Conservation (phyloP, 345 rosid genomes). For the Aurinia saxatilis region DNA sequence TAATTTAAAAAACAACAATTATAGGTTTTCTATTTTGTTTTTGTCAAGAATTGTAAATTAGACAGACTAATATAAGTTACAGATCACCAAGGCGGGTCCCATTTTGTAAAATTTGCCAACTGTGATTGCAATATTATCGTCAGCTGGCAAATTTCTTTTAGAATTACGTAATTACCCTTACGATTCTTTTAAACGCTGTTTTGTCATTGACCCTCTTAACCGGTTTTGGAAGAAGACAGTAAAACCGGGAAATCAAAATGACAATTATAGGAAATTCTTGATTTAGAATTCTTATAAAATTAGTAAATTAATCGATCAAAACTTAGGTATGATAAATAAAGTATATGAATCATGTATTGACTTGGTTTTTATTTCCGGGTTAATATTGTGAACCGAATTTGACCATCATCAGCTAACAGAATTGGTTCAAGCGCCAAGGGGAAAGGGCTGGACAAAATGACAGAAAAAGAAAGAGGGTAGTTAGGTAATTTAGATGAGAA, state of each 20-base stretch:
- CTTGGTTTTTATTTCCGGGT: background rate
- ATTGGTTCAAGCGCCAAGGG: constrained; percentile 22
- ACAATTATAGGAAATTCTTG: background rate
- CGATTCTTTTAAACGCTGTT: background rate
- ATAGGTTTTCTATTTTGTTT: no score
- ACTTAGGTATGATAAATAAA: background rate
- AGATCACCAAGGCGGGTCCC: background rate
- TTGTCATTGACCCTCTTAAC: background rate
- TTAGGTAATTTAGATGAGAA: constrained; percentile 2
- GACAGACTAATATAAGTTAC: background rate
- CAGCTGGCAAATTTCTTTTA: constrained; percentile 2
- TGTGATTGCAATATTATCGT: background rate
- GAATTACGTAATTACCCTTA: constrained; percentile 4
- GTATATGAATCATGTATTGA: background rate
- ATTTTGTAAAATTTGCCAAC: constrained; percentile 15
- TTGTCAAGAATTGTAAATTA: background rate
- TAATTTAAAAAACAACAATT: background rate
- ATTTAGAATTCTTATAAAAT: no score
- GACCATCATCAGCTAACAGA: background rate
- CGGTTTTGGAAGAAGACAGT: background rate
- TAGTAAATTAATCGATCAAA: background rate
- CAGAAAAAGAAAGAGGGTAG: constrained; percentile 10
- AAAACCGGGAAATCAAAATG: background rate
- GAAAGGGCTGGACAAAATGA: background rate
- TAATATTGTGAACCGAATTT: constrained; percentile 3